Base-by-base conservation (phyloP, 257 asterid species). In the Echites panduratus region DNA sequence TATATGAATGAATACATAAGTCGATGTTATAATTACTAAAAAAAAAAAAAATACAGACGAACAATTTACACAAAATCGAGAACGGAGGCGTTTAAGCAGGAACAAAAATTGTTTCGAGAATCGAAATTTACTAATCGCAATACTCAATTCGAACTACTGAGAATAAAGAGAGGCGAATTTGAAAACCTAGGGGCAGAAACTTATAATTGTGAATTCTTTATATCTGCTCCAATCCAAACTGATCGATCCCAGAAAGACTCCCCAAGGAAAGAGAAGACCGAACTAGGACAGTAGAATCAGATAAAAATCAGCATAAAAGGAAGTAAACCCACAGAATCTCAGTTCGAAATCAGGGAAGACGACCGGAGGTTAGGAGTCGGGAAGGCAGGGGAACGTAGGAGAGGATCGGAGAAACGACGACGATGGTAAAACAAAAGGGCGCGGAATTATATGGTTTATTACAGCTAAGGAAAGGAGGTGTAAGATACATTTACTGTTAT, bases 281-380 rank as follows among this genome's bases (percentile, higher is more conserved):
- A 67, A 57, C 9, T 11, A 54, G 53, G 73, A 73, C 47, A 49
- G 8, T 7, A 64, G 20, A 53, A 73, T 49, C 71, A 26, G 11
- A 43, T 43, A 7, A 0, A 59, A 2, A 16, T 24, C 8, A 57
- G 45, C 4, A n/a, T 8, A 11, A 8, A 10, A 22, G 1, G 11
- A 5, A 70, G 44, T 6, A 40, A 45, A 27, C 29, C 41, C 22
- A 29, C 45, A 14, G 56, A 9, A 53, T 24, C 11, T 47, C 13
- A 4, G 70, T 5, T 29, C 3, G 58, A 49, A 70, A 68, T 68
- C 78, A 68, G 72, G 43, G 73, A 38, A 71, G 75, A 50, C 7
- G n/a, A 68, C 13, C 57, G 48, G 68, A 64, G 20, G 48, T 9
- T 47, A 22, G 2, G 50, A 22, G 9, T 27, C 38, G 22, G 40